Evolutionary conservation across 2,329 filamentous ascomycete genomes (phyloP), one percentile per base, ranked within the genome.

Genomic region (Paraconiothyrium brasiliense): DNA sequence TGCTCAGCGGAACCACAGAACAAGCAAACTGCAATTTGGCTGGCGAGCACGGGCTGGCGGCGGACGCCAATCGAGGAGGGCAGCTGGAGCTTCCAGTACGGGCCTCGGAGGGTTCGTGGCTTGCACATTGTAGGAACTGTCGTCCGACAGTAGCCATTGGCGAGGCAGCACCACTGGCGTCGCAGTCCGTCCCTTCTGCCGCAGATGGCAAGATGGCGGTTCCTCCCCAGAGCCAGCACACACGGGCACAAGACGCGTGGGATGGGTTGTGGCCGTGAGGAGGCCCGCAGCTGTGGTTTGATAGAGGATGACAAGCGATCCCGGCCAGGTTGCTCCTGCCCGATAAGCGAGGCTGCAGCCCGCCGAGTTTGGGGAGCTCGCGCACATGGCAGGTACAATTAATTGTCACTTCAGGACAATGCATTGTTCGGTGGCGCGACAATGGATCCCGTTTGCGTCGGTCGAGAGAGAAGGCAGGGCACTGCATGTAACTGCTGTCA

Each of bases 321-420:
- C 34, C 24, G 11, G 14, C 50, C 27, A 24, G 39, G 52, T 44
- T 54, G 50, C 30, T 7, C 22, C 20, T 20, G n/a, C 3, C 39
- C 52, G 52, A 55, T 55, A 55, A 55, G 52, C 52, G 52, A 55
- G 39, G 50, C 37, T 44, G 39, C 52, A 55, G 27, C 44, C 9
- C 8, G n/a, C 30, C 49, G 34, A 20, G 27, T 52, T 20, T 20
- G 49, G 20, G 37, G 30, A 24, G 2, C 48, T 51, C 20, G 48
- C 32, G 32, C 32, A 37, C 48, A 34, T 32, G 39, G 39, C 39
- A 16, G 39, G 39, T 7, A 46, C 3, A 3, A 24, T 3, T 1
- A 9, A 8, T 13, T 24, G 43, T 5, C 10, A 39, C 14, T 39
- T 22, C 43, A 24, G n/a, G 3, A 46, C 43, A 46, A 46, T 46